phyloP scores from a whole-genome alignment of 1,139 yeast genomes.

The Debaryomycetaceae sp. region DNA sequence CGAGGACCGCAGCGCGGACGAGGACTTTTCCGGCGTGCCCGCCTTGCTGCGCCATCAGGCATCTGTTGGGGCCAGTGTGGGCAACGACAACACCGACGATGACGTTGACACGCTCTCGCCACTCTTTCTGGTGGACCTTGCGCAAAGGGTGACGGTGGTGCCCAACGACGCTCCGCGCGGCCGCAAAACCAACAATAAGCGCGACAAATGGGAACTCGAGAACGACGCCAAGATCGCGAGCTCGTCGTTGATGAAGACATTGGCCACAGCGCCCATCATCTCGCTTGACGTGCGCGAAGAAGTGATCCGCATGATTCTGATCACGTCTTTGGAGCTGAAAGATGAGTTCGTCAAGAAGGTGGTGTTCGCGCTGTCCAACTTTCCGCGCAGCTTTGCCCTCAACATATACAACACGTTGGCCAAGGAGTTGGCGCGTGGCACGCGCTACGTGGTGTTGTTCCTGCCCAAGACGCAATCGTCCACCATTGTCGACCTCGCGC shows the following conservation, averaged over 20 bases:
- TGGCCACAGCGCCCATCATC: slow-evolving; percentile 65
- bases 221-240: slow-evolving; percentile 67
- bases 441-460: slow-evolving; percentile 67
- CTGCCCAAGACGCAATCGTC: slow-evolving; percentile 73
- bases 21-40: slow-evolving; percentile 10
- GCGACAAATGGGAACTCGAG: slow-evolving; percentile 77
- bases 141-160: slow-evolving; percentile 58
- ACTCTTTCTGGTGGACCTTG: slow-evolving; percentile 34
- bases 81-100: slow-evolving; percentile 6
- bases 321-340: slow-evolving; percentile 68
- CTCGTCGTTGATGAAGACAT: slow-evolving; percentile 45
- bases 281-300: slow-evolving; percentile 80
- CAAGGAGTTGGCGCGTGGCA: slow-evolving; percentile 69
- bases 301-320: slow-evolving; percentile 73
- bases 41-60: slow-evolving; percentile 13
- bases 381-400: slow-evolving; percentile 71
- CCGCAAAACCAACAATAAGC: slow-evolving; percentile 60
- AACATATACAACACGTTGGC: slow-evolving; percentile 67
- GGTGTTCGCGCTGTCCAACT: slow-evolving; percentile 53
- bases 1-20: slow-evolving; percentile 17
- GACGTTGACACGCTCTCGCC: slow-evolving; percentile 16
- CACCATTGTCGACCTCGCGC: slow-evolving; percentile 60
- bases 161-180: slow-evolving; percentile 72
- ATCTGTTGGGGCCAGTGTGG: slow-evolving; percentile 15
- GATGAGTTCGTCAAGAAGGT: slow-evolving; percentile 91